phyloP scores from a whole-genome alignment of 768 basidiomycete genomes.

The Clitopilus passeckerianus region DNA sequence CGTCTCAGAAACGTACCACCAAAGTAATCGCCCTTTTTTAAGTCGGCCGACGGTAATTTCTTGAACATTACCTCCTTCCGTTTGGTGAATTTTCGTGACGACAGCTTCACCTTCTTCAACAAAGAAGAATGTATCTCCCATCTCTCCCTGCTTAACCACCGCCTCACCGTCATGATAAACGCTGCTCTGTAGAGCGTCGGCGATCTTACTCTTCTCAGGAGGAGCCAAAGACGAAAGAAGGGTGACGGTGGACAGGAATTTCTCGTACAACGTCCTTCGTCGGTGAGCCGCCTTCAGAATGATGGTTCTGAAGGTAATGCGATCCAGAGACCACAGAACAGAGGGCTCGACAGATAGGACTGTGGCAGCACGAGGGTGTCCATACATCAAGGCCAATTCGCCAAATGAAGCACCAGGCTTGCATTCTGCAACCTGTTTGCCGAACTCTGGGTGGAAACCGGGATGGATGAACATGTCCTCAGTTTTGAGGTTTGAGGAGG shows the following conservation, averaged over 20 bases:
- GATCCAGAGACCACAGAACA: conserved; percentile 92
- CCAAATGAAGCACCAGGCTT: conserved; percentile 86
- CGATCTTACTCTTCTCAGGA: conserved; percentile 93
- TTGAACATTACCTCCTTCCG: conserved; percentile 50
- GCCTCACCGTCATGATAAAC: conserved; percentile 80
- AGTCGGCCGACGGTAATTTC: conserved; percentile 73
- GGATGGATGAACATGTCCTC: conserved; percentile 58
- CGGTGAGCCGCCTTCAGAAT: conserved; percentile 90
- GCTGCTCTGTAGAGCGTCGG: conserved; percentile 86
- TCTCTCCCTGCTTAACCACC: conserved; percentile 90
- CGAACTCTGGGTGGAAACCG: conserved; percentile 65
- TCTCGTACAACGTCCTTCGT: conserved; percentile 93
- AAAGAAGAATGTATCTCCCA: conserved; percentile 97
- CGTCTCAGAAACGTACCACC: conserved; percentile 59
- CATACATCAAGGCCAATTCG: conserved; percentile 97
- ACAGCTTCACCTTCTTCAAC: conserved; percentile 91
- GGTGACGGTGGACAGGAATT: conserved; percentile 88
- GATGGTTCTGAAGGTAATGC: conserved; percentile 97
- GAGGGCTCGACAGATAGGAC: conserved; percentile 80
- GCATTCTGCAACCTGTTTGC: conserved; percentile 82
- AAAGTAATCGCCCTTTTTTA: conserved; percentile 94
- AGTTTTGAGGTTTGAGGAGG: conserved; percentile 30
- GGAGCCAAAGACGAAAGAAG: conserved; percentile 82
- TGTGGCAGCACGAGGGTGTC: conserved; percentile 91
- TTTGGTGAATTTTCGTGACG: conserved; percentile 70